These are phyloP conservation scores for Chrysochromulina parva DNA, from an alignment of 78 protist species.

Conservation along the genomic window DNA sequence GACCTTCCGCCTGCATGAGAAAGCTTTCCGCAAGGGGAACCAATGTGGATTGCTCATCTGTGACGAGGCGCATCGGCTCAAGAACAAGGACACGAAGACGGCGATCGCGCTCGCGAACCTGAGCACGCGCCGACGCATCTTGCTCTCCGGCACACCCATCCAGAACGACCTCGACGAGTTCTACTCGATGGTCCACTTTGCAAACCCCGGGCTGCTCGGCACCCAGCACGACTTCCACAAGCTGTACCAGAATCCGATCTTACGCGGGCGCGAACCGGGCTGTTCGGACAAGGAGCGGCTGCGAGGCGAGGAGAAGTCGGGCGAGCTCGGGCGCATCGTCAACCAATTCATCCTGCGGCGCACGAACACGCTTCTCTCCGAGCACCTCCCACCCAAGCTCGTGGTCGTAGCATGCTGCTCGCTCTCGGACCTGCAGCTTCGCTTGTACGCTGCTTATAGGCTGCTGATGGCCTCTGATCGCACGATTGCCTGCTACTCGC, in stretches of 20 bases:
- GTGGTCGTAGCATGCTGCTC: conserved; percentile 1
- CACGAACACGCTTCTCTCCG: conserved; percentile 6
- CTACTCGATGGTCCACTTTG: conserved; percentile 77
- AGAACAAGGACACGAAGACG: conserved; percentile 39
- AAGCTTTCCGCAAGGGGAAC: neutral
- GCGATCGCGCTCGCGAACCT: conserved; percentile 63
- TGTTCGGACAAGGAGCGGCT: conserved; percentile 49
- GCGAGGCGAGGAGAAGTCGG: conserved; percentile 40
- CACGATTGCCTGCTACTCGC: no score
- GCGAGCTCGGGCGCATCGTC: conserved; percentile 64
- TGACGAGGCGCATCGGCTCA: conserved; percentile 36
- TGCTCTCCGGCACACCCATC: conserved; percentile 73
- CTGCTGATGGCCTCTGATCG: no score
- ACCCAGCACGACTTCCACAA: conserved; percentile 32
- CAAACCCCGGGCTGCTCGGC: conserved; percentile 76
- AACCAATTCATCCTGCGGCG: conserved; percentile 74
- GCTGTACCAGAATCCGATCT: conserved; percentile 70
- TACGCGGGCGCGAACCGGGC: conserved; percentile 63
- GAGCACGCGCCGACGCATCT: conserved; percentile 55
- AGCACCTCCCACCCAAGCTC: conserved; percentile 74
- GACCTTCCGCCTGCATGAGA: neutral
- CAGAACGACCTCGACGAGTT: conserved; percentile 83
- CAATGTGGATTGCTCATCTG: neutral
- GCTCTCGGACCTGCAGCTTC: neutral
- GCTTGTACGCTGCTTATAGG: no score